Conservation (phyloP, 1,284 basidiomycete genomes). For the Jaminaea rosea region DNA sequence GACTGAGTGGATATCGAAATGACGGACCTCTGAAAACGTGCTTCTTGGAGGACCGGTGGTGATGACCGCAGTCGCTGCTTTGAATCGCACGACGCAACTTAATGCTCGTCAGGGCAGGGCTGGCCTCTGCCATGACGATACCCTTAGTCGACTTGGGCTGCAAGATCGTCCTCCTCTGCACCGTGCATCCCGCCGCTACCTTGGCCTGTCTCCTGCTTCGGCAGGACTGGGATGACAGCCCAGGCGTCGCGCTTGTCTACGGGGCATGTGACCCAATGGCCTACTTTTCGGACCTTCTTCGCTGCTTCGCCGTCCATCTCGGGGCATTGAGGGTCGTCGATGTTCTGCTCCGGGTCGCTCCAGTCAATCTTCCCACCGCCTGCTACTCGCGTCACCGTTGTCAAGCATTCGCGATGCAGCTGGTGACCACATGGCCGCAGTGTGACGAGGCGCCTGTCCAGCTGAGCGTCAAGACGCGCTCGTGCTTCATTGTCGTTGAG, state of each 20-base stretch:
- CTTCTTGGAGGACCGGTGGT: too few relatives aligned
- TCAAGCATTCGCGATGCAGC: constrained; percentile 39
- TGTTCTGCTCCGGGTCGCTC: constrained; percentile 12
- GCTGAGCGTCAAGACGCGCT: constrained; percentile 1
- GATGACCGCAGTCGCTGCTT: too few relatives aligned
- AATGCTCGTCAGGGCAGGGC: too few relatives aligned
- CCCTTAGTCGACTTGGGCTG: background rate
- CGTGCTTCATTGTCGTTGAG: background rate
- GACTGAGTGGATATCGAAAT: too few relatives aligned
- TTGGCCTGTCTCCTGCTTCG: constrained; percentile 2
- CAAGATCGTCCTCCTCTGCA: background rate
- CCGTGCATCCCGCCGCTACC: background rate
- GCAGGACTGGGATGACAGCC: constrained; percentile 28
- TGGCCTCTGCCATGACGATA: too few relatives aligned
- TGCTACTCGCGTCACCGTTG: constrained; percentile 33
- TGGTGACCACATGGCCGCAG: constrained; percentile 38
- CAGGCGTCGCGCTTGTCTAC: constrained; percentile 36
- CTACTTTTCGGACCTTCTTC: constrained; percentile 9
- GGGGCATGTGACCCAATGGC: constrained; percentile 41
- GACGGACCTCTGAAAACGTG: too few relatives aligned
- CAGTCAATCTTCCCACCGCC: constrained; percentile 5
- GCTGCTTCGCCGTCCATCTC: constrained; percentile 2
- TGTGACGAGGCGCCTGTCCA: constrained; percentile 20
- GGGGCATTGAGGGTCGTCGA: constrained; percentile 1
- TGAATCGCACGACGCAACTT: too few relatives aligned